A percentile compares a stretch with the other conserved stretches of the same genome.
Conservation (phyloP, 2,329 filamentous ascomycete genomes). For the Monosporascus sp. region DNA sequence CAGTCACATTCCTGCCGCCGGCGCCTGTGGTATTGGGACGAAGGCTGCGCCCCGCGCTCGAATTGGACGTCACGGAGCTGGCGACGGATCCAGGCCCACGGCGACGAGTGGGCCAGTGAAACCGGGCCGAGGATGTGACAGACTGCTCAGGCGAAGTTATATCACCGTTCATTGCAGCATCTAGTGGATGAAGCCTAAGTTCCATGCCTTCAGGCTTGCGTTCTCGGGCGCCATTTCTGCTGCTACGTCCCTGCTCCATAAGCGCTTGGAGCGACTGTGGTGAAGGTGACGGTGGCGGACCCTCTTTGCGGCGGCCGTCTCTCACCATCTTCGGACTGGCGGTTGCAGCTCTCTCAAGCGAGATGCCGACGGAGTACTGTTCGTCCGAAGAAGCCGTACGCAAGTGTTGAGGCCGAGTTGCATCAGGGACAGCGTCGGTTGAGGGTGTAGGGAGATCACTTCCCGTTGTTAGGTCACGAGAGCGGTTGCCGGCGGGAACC, state of each 20-base stretch:
- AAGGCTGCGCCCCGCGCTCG: slow-evolving; percentile 43
- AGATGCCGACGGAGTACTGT: slow-evolving; percentile 37
- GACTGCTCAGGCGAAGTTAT: slow-evolving; percentile 53
- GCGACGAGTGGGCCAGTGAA: slow-evolving; percentile 50
- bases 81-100: slow-evolving; percentile 50
- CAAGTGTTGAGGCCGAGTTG: slow-evolving; percentile 23
- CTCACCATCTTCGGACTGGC: slow-evolving; percentile 62
- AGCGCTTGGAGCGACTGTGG: slow-evolving; percentile 57
- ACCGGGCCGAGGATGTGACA: slow-evolving; percentile 45
- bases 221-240: slow-evolving; percentile 67
- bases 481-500: slow-evolving; percentile 37
- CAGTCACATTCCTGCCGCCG: slow-evolving; percentile 64
- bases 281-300: slow-evolving; percentile 62
- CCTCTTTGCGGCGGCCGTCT: slow-evolving; percentile 38
- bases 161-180: slow-evolving; percentile 44
- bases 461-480: slow-evolving; percentile 25
- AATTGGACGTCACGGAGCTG: slow-evolving; percentile 52
- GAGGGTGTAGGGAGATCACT: slow-evolving; percentile 20
- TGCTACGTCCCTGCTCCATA: slow-evolving; percentile 53
- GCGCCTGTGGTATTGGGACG: slow-evolving; percentile 39
- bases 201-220: slow-evolving; percentile 67
- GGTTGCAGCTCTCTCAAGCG: slow-evolving; percentile 60
- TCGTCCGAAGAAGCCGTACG: slow-evolving; percentile 36
- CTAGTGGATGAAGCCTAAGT: slow-evolving; percentile 58
- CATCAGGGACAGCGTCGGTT: slow-evolving; percentile 18